These are phyloP conservation scores for Diaporthe amygdali DNA, from an alignment of 2,329 filamentous ascomycete genomes.

Conservation along the genomic window DNA sequence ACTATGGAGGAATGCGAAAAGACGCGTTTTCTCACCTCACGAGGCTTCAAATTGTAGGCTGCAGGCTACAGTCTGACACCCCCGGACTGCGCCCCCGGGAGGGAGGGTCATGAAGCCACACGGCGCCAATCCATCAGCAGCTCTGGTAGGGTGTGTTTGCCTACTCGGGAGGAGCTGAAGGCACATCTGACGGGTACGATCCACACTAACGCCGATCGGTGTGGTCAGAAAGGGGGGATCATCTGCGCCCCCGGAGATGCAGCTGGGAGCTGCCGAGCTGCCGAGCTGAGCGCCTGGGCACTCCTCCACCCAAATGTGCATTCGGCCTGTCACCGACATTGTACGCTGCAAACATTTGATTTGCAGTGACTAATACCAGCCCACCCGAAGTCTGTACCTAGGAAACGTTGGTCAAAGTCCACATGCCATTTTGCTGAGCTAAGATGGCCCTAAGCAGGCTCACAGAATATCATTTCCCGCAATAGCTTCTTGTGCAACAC, in stretches of 20 bases:
- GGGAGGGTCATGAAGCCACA: constrained; percentile 10
- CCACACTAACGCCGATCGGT: constrained; percentile 12
- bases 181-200: not conserved
- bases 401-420: not conserved
- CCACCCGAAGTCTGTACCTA: not conserved
- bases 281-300: not conserved
- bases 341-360: constrained; percentile 7
- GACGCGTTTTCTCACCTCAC: not conserved
- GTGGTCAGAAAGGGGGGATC: constrained; percentile 4
- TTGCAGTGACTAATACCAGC: not conserved
- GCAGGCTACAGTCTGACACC: constrained; percentile 13
- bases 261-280: constrained; percentile 3
- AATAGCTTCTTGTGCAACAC: not conserved
- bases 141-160: not conserved
- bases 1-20: not conserved
- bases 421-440: not conserved
- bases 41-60: not conserved
- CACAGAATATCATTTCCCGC: not conserved
- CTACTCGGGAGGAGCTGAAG: constrained; percentile 4
- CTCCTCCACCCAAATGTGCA: not conserved
- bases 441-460: not conserved
- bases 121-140: constrained; percentile 6
- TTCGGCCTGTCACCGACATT: not conserved
- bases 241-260: not conserved
- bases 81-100: not conserved